Percentiles rank a stretch among this genome's conserved stretches.
Conservation (phyloP, 129 eudicot species). For the Mikania micrantha region DNA sequence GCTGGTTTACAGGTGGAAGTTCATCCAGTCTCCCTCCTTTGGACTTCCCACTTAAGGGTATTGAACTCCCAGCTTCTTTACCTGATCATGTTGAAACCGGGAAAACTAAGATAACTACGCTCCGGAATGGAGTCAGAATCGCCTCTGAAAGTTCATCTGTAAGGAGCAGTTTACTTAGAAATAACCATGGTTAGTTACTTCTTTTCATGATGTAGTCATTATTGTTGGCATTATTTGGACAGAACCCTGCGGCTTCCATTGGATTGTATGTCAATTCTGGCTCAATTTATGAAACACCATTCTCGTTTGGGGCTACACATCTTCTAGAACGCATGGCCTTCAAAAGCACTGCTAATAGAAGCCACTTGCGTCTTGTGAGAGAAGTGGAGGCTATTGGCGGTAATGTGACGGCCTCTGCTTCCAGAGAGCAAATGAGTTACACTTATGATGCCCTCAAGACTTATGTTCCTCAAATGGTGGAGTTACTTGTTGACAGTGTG, state of each 20-base stretch:
- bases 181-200: neutral
- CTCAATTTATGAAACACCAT: conserved; percentile 75
- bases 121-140: conserved; percentile 68
- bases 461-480: conserved; percentile 85
- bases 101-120: conserved; percentile 73
- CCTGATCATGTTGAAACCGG: conserved; percentile 76
- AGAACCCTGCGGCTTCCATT: conserved; percentile 83
- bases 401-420: conserved; percentile 57
- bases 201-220: neutral
- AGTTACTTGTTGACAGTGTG: conserved; percentile 68
- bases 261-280: conserved; percentile 79
- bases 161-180: conserved; percentile 18
- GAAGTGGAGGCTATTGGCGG: conserved; percentile 97
- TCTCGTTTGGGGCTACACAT: conserved; percentile 65
- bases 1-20: conserved; percentile 74
- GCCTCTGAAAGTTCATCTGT: conserved; percentile 79
- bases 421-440: conserved; percentile 88
- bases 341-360: conserved; percentile 77
- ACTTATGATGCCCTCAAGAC: conserved; percentile 75
- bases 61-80: conserved; percentile 52
- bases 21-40: conserved; percentile 60
- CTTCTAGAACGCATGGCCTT: conserved; percentile 94
- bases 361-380: conserved; percentile 75
- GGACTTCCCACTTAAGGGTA: conserved; percentile 70
- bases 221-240: conserved; percentile 20